Conservation (phyloP, 805 yeast genomes). For the Blastobotrys mokoenaii region DNA sequence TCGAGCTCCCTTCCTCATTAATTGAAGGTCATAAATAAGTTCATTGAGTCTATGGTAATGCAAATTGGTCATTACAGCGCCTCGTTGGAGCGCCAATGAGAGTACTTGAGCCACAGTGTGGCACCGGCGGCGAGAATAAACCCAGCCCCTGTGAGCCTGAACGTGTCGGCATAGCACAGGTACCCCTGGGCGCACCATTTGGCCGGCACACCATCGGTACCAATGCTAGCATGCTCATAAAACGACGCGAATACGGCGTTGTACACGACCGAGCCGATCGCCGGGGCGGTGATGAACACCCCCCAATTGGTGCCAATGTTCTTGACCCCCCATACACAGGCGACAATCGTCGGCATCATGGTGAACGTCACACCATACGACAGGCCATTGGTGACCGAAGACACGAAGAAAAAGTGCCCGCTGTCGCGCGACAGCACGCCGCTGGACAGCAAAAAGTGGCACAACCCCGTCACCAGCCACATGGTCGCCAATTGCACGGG, state of each 20-base stretch:
- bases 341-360: constrained; percentile 73
- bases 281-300: constrained; percentile 79
- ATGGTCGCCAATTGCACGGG: constrained; percentile 23
- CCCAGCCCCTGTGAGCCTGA: constrained; percentile 21
- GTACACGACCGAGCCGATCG: constrained; percentile 62
- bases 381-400: constrained; percentile 52
- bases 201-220: neutral
- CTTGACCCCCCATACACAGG: constrained; percentile 81
- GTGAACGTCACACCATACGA: constrained; percentile 83
- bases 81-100: too few relatives aligned
- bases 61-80: too few relatives aligned
- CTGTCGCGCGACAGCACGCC: constrained; percentile 19
- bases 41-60: too few relatives aligned
- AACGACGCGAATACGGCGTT: constrained; percentile 63
- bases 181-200: constrained; percentile 9
- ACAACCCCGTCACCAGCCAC: constrained; percentile 29
- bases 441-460: constrained; percentile 29
- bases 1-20: too few relatives aligned
- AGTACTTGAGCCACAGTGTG: too few relatives aligned
- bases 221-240: constrained; percentile 35
- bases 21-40: too few relatives aligned
- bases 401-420: constrained; percentile 19
- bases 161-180: constrained; percentile 23
- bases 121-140: constrained; percentile 15
- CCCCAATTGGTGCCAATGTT: constrained; percentile 93